Conservation (phyloP, 805 yeast genomes). For the Saccharomycopsis synnaedendra region DNA sequence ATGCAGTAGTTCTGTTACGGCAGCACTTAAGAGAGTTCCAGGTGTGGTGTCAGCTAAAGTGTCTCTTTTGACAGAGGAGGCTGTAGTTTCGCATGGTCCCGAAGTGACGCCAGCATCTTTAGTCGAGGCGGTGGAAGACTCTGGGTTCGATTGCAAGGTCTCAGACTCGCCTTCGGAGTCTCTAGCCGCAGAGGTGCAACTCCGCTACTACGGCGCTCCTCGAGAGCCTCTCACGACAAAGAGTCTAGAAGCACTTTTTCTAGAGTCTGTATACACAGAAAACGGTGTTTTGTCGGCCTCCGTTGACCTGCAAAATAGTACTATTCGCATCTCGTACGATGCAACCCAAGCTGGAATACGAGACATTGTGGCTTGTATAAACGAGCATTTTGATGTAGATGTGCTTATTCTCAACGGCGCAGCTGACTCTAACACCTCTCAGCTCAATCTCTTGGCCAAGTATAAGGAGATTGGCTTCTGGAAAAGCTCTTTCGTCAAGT, state of each 20-base stretch:
- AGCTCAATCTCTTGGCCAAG: conserved; percentile 56
- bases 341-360: conserved; percentile 49
- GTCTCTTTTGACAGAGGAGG: conserved; percentile 69
- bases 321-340: conserved; percentile 33
- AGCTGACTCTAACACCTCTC: conserved; percentile 43
- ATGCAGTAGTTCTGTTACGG: conserved; percentile 59
- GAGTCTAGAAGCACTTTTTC: neutral
- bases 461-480: conserved; percentile 65
- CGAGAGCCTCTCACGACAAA: neutral
- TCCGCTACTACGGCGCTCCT: conserved; percentile 7
- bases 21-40: conserved; percentile 39
- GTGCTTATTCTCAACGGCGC: conserved; percentile 22
- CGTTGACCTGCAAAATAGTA: conserved; percentile 22
- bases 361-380: conserved; percentile 41
- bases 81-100: conserved; percentile 36
- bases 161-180: conserved; percentile 10
- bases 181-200: neutral
- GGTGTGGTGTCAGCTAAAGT: conserved; percentile 43
- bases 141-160: conserved; percentile 54
- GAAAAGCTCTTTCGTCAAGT: conserved; percentile 41
- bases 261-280: neutral
- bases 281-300: conserved; percentile 31
- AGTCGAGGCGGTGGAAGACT: conserved; percentile 57
- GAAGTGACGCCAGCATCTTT: conserved; percentile 27
- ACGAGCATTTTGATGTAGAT: conserved; percentile 20